Conservation (phyloP, 768 basidiomycete species). For the Mycena sanguinolenta region DNA sequence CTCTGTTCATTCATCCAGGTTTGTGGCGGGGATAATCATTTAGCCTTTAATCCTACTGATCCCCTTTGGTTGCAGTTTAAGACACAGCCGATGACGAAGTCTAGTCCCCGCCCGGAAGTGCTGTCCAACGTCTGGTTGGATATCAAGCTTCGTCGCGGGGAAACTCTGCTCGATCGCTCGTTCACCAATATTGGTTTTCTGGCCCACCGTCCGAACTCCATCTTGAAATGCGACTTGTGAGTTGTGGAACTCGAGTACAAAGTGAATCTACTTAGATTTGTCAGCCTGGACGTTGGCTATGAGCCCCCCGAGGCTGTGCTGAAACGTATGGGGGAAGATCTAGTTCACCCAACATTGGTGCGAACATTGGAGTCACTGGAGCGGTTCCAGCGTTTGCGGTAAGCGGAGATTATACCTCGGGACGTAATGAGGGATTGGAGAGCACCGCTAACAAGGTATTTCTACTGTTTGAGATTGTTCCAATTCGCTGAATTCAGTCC, state of each 20-base stretch:
- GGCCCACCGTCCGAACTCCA: conserved; percentile 3
- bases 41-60: background rate
- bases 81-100: background rate
- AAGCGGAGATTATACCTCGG: background rate
- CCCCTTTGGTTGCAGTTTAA: background rate
- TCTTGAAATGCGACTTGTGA: conserved; percentile 8
- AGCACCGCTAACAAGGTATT: background rate
- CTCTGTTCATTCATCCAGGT: background rate
- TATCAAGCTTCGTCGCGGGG: background rate
- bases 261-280: too few relatives aligned
- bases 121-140: background rate
- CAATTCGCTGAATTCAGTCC: too few relatives aligned
- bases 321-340: background rate
- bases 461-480: too few relatives aligned
- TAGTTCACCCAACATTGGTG: background rate
- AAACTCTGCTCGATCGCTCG: conserved; percentile 9
- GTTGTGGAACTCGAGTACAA: too few relatives aligned
- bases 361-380: background rate
- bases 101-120: background rate
- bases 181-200: conserved; percentile 11
- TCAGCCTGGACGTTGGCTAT: background rate
- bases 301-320: background rate
- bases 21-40: too few relatives aligned
- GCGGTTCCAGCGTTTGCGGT: background rate
- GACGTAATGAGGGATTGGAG: background rate